Base-by-base conservation (phyloP, 2,329 filamentous ascomycete species). In the Tolypocladium sp. region DNA sequence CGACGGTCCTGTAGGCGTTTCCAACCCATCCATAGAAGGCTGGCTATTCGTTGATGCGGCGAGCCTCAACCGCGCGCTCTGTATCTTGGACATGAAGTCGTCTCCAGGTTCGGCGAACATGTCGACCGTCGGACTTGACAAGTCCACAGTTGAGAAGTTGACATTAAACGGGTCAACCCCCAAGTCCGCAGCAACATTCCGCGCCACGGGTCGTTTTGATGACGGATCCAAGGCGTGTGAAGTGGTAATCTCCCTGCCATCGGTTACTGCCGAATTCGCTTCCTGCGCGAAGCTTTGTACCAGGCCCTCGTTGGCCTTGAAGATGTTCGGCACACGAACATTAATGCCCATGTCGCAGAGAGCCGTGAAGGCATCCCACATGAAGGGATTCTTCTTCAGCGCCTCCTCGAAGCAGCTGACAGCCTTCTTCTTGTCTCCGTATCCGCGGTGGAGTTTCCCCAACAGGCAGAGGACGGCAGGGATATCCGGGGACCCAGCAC, bases 281-380 rank as follows among this genome's bases (percentile, higher is more conserved):
- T 69, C 70, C 64, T 57, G 68, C 56, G 79, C 77, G 58, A 84
- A 78, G 56, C 75, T 75, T 44, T 79, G 78, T 40, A 80, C 64
- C 41, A 85, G 70, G 9, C 70, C 62, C 25, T 85, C 82, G 61
- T 82, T 91, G 66, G 89, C 76, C 70, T 87, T 91, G 76, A 96
- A 99, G 62, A 97, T 89, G 68, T 95, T 96, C 33, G 87, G 83
- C 12, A 94, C 86, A 59, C 90, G 86, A 58, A 97, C 82, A 64
- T 86, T 87, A 52, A 91, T 88, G 4, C 91, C 90, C 86, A 84
- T 90, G 69, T 97, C 92, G 70, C 92, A 96, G 9, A 99, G 81
- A 20, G 85, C 88, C 27, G 88, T 86, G 68, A 97, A 97, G 0
- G 93, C 92, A 78, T 99, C 94, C 94, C 94, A 99, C 84, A 96